These are phyloP conservation scores for Torrubiella hemipterigena DNA, from an alignment of 2,329 filamentous ascomycete genomes.

Conservation along the genomic window DNA sequence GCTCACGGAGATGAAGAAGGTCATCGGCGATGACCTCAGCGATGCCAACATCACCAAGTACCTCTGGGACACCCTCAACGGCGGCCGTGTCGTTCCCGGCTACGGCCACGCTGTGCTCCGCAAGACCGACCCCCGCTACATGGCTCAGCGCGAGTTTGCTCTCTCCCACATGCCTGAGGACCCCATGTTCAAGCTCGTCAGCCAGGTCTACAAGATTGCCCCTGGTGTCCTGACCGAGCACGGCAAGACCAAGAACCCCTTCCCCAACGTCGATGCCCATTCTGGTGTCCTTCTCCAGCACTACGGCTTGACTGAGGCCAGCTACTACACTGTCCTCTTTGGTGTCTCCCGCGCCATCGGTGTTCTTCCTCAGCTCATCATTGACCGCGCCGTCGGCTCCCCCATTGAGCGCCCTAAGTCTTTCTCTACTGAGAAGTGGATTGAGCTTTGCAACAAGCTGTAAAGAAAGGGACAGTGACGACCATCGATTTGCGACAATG, in stretches of 20 bases:
- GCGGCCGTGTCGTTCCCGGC: slow-evolving; percentile 89
- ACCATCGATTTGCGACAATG: no score
- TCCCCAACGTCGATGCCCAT: slow-evolving; percentile 97
- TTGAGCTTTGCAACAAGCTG: slow-evolving; percentile 85
- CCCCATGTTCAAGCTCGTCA: slow-evolving; percentile 99
- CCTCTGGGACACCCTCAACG: slow-evolving; percentile 95
- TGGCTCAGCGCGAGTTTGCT: slow-evolving; percentile 94
- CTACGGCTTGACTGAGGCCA: slow-evolving; percentile 97
- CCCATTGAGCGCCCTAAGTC: slow-evolving; percentile 98
- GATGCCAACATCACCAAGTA: slow-evolving; percentile 97
- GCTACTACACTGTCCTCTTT: slow-evolving; percentile 99
- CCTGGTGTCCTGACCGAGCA: slow-evolving; percentile 96
- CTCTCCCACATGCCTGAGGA: slow-evolving; percentile 84
- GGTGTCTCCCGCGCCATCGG: slow-evolving; percentile 96
- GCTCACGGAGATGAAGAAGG: slow-evolving; percentile 98
- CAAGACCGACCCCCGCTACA: slow-evolving; percentile 99
- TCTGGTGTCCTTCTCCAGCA: slow-evolving; percentile 98
- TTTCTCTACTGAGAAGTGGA: slow-evolving; percentile 94
- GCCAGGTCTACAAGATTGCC: slow-evolving; percentile 99
- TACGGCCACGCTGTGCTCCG: slow-evolving; percentile 98
- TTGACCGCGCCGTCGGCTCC: slow-evolving; percentile 92
- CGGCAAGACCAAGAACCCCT: slow-evolving; percentile 99
- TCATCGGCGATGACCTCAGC: slow-evolving; percentile 84
- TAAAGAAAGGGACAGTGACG: no score
- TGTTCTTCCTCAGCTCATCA: slow-evolving; percentile 98